Percentiles rank a stretch among this genome's conserved stretches.
These are phyloP conservation scores for Punctularia strigosozonata DNA, from an alignment of 768 basidiomycete species.

Conservation along the genomic window DNA sequence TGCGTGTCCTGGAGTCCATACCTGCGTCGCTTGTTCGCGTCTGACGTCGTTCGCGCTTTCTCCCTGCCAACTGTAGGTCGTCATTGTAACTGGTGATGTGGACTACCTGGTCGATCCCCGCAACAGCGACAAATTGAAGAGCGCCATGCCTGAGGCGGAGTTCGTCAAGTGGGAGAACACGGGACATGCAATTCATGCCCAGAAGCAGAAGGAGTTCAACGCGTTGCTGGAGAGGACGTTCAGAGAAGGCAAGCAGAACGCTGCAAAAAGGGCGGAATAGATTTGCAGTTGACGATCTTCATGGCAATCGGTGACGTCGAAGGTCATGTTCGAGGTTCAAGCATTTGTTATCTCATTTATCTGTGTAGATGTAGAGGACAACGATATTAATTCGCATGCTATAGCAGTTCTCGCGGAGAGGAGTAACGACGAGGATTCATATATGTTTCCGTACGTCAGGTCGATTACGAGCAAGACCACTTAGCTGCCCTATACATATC, in stretches of 20 bases:
- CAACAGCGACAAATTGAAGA: conserved; percentile 41
- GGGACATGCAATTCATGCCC: conserved; percentile 52
- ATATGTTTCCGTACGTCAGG: no score
- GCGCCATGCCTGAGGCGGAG: conserved; percentile 45
- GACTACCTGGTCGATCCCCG: conserved; percentile 44
- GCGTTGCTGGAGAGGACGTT: conserved; percentile 42
- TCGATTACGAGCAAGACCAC: no score
- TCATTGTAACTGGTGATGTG: conserved; percentile 55
- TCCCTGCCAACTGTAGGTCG: conserved; percentile 45
- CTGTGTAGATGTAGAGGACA: no score
- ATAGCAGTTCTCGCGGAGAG: no score
- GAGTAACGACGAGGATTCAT: no score
- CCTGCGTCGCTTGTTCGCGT: conserved; percentile 21
- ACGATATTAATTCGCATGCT: no score
- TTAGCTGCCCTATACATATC: no score
- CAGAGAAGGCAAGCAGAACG: conserved; percentile 30
- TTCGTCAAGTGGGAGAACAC: conserved; percentile 43
- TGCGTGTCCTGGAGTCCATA: conserved; percentile 30
- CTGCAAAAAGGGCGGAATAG: no score
- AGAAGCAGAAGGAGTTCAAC: conserved; percentile 40
- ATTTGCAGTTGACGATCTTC: no score
- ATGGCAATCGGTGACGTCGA: no score
- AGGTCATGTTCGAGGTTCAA: no score
- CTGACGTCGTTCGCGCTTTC: conserved; percentile 36
- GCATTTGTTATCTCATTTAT: no score